Base-by-base conservation (phyloP, 164 flowering plant species). In the Nymphaea thermarum region DNA sequence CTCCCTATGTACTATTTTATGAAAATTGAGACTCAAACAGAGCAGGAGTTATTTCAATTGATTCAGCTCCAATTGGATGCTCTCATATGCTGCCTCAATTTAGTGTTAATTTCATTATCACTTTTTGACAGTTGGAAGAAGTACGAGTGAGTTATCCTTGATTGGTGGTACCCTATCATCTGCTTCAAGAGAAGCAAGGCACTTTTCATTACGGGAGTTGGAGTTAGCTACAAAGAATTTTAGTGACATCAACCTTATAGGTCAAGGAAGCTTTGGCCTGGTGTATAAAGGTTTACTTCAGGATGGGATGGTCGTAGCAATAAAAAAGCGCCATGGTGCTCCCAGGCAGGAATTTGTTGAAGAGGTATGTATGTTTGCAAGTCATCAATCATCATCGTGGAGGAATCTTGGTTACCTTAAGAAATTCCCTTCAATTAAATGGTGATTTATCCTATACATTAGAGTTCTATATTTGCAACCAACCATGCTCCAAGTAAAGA, bases 221-320 rank as follows among this genome's bases (percentile, higher is more conserved):
- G 78, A 77, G 65, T 43, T 74, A 63, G 98, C 98, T 51, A 90
- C 98, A 36, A 90, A 84, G 73, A 78, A 83, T 72, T 92, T 92
- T 70, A 84, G 80, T 74, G 83, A 85, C 3, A 86, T 76, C 60
- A 86, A 80, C 76, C 82, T 84, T 80, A 90, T 92, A 6, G 98
- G 98, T 14, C 75, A 65, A 72, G 98, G 98, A 66, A 90, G 90
- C 72, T 92, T 90, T 72, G 98, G 98, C 44, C 88, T 83, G 75
- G 98, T 90, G 4, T 88, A 87, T 43, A 87, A 85, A 76, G 98
- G 98, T 69, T 78, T 90, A 73, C 96, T 92, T 77, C 80, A 81
- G 45, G 88, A 92, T 81, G 98, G 98, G 68, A 78, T 84, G 85
- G 72, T 88, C 62, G 96, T 92, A 17, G 98, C 96, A 3, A 87